Percentiles rank a stretch among this genome's conserved stretches.
Conservation (phyloP, 1,284 basidiomycete species). For the Tilletia walkeri region DNA sequence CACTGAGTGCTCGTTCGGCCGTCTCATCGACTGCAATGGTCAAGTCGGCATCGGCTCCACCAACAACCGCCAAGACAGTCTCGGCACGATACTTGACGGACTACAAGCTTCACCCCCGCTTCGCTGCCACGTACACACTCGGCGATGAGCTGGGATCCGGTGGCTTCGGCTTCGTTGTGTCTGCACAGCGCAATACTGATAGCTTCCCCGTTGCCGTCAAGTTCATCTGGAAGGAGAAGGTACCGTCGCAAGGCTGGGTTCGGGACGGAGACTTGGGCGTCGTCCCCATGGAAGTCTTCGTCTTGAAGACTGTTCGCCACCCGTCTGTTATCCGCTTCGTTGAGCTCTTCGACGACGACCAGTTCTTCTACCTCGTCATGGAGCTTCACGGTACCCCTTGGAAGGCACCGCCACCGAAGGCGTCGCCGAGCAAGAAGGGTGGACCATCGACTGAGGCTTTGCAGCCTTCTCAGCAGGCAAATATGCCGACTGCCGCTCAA, state of each 20-base stretch:
- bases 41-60: constrained; percentile 42
- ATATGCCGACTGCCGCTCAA: background rate
- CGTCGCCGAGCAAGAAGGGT: background rate
- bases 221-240: constrained; percentile 82
- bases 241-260: constrained; percentile 76
- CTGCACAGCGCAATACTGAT: constrained; percentile 49
- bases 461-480: background rate
- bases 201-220: constrained; percentile 82
- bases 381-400: constrained; percentile 87
- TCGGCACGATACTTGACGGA: constrained; percentile 41
- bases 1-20: constrained; percentile 68
- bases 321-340: constrained; percentile 77
- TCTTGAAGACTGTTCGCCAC: constrained; percentile 73
- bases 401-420: constrained; percentile 53
- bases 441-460: background rate
- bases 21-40: constrained; percentile 63
- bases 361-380: constrained; percentile 86
- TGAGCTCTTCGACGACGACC: constrained; percentile 75
- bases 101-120: constrained; percentile 67
- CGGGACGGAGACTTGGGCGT: constrained; percentile 60
- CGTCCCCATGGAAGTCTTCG: constrained; percentile 76
- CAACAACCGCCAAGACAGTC: constrained; percentile 35
- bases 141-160: constrained; percentile 75
- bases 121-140: constrained; percentile 68
- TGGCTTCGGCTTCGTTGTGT: constrained; percentile 81